Percentiles rank a stretch among this genome's conserved stretches.
Conservation (phyloP, 305 asterid species). For the Salvia sclarea region DNA sequence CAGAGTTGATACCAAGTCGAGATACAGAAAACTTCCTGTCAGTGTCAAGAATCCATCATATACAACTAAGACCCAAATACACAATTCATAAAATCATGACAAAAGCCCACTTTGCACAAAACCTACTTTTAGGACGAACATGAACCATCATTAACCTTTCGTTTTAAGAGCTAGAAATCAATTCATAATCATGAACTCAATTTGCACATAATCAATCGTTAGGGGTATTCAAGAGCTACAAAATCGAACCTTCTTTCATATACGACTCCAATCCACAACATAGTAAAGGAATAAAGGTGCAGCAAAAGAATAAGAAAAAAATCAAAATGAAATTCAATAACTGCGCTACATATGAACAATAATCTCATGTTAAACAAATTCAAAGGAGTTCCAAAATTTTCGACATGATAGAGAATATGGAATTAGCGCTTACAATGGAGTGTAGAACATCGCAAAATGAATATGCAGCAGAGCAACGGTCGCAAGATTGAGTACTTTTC, state of each 20-base stretch:
- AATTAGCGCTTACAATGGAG: constrained; percentile 41
- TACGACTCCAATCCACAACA: too few species aligned
- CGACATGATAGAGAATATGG: not conserved
- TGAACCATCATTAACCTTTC: not conserved
- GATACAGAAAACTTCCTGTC: constrained; percentile 58
- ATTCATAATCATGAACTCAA: not conserved
- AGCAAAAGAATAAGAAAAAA: not conserved
- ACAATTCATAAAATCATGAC: not conserved
- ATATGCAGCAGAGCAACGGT: constrained; percentile 20
- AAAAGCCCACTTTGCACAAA: not conserved
- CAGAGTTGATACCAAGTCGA: constrained; percentile 36
- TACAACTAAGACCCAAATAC: not conserved
- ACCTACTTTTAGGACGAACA: not conserved
- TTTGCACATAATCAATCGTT: not conserved
- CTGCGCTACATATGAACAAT: not conserved
- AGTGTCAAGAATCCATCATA: constrained; percentile 29
- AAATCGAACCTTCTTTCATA: too few species aligned
- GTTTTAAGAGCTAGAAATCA: not conserved
- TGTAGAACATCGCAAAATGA: constrained; percentile 51
- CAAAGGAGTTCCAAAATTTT: not conserved
- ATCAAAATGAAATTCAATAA: not conserved
- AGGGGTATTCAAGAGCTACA: too few species aligned
- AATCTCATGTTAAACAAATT: not conserved
- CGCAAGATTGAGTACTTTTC: not conserved
- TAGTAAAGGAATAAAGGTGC: not conserved